Evolutionary conservation across 805 yeast species (phyloP), one percentile per base, ranked within the genome.

Genomic region (Barnettozyma salicaria): DNA sequence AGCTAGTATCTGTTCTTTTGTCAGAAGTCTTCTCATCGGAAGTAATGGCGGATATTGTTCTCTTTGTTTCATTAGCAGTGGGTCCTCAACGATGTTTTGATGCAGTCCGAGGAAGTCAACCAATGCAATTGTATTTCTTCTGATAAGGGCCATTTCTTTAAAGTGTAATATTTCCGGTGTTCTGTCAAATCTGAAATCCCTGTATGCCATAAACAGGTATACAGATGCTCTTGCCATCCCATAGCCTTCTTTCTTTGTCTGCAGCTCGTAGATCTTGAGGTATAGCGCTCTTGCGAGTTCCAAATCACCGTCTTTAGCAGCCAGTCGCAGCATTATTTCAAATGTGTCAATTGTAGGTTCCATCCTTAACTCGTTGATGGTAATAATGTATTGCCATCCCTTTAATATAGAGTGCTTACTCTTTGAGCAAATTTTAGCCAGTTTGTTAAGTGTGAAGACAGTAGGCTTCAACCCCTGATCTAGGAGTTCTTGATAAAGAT

Each of bases 271-370:
- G 40, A 72, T 63, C 43, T 68, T 68, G 39, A 63, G 59, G 57
- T 72, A 82, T 24, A 83, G 55, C 0, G 90, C 86, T 48, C 97
- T 68, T 1, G 85, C 67, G 30, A 86, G 63, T 6, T 76, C 64
- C 14, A 83, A 59, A 55, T 89, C 96, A 0, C 95, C 92, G 50
- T 88, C 88, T 41, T 68, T 67, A 0, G 87, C 80, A n/a, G 92
- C 76, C 32, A 90, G 60, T 43, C 79, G 72, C 62, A 90, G 67
- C 77, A 90, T 78, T 12, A 76, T 69, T 43, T 79, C 82, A 47
- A 78, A 67, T 0, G 82, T 69, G 18, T 63, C 63, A 7, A 70
- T 39, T 30, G 60, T 60, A 16, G 43, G 76, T 64, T 42, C 60
- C 49, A 74, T 64, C 52, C 16, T 53, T 19, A 47, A 41, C 12